Conservation (phyloP, 1,139 yeast genomes). For the Blastobotrys capitulatus region DNA sequence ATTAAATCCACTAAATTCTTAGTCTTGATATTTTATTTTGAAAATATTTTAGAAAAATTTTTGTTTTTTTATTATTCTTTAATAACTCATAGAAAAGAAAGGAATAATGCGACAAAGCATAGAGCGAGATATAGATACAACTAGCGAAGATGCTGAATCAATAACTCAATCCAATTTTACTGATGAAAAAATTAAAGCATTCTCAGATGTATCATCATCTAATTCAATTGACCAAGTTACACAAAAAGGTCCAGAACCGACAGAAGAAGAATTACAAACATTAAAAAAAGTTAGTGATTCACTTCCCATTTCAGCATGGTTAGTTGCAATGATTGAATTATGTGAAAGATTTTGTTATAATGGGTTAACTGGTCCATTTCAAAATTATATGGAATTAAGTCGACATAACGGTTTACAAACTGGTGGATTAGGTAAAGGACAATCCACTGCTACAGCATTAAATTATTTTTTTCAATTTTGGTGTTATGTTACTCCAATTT, state of each 20-base stretch:
- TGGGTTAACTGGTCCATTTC: slow-evolving; percentile 70
- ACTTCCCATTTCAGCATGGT: slow-evolving; percentile 52
- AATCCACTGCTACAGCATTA: slow-evolving; percentile 66
- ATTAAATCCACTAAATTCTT: too few species aligned
- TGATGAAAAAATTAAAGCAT: background rate
- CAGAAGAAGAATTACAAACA: slow-evolving; percentile 42
- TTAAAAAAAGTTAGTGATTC: slow-evolving; percentile 41
- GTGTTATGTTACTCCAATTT: slow-evolving; percentile 75
- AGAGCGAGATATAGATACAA: too few species aligned
- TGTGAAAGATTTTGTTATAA: slow-evolving; percentile 80
- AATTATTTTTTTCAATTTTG: slow-evolving; percentile 75
- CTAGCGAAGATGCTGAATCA: background rate
- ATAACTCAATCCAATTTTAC: background rate
- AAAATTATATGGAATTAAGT: slow-evolving; percentile 62
- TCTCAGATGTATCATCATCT: background rate
- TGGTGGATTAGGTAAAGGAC: slow-evolving; percentile 60
- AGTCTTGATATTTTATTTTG: too few species aligned
- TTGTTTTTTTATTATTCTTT: too few species aligned
- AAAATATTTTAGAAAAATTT: too few species aligned
- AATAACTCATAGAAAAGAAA: background rate
- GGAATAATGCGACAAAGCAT: background rate
- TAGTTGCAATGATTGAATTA: slow-evolving; percentile 72
- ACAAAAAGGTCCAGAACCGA: slow-evolving; percentile 58
- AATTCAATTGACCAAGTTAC: background rate
- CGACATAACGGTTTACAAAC: slow-evolving; percentile 37